Conservation (phyloP, 495 filamentous ascomycete genomes). For the Penicillium macrosclerotiorum region DNA sequence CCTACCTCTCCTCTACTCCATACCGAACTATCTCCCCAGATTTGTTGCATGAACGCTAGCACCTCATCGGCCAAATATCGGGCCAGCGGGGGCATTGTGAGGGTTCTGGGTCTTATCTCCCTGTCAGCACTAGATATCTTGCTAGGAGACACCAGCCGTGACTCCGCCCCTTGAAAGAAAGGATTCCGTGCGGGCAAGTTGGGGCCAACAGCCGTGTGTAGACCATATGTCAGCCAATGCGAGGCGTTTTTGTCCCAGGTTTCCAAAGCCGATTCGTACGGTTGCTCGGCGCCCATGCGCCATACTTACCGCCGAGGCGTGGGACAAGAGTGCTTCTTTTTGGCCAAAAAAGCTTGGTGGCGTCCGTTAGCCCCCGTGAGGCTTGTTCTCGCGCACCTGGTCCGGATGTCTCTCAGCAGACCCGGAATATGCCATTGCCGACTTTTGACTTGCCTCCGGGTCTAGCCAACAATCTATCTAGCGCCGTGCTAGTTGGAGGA, state of each 20-base stretch:
- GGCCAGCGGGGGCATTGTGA: neutral
- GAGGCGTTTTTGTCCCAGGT: slow-evolving; percentile 5
- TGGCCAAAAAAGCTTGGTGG: slow-evolving; percentile 17
- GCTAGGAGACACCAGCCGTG: neutral
- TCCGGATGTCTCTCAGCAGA: slow-evolving; percentile 1
- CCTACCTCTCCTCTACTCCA: too few relatives aligned
- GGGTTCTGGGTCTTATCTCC: slow-evolving; percentile 1
- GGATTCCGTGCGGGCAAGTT: neutral
- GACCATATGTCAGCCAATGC: slow-evolving; percentile 1
- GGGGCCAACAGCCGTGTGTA: slow-evolving; percentile 4
- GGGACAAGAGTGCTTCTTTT: slow-evolving; percentile 12
- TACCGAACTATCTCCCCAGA: too few relatives aligned
- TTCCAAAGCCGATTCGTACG: slow-evolving; percentile 10
- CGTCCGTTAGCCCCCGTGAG: slow-evolving; percentile 12
- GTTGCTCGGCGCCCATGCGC: slow-evolving; percentile 4
- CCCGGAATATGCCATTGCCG: slow-evolving; percentile 14
- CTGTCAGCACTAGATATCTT: slow-evolving; percentile 1
- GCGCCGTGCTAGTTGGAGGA: slow-evolving; percentile 7
- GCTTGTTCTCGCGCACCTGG: too few relatives aligned
- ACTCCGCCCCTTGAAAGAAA: neutral
- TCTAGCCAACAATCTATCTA: slow-evolving; percentile 11
- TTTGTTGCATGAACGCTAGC: too few relatives aligned
- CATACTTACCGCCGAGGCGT: slow-evolving; percentile 11
- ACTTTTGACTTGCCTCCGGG: slow-evolving; percentile 9
- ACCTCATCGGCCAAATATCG: slow-evolving; percentile 5